Evolutionary conservation across 2,329 filamentous ascomycete species (phyloP).

Genomic region (Trematosphaeria pertusa): DNA sequence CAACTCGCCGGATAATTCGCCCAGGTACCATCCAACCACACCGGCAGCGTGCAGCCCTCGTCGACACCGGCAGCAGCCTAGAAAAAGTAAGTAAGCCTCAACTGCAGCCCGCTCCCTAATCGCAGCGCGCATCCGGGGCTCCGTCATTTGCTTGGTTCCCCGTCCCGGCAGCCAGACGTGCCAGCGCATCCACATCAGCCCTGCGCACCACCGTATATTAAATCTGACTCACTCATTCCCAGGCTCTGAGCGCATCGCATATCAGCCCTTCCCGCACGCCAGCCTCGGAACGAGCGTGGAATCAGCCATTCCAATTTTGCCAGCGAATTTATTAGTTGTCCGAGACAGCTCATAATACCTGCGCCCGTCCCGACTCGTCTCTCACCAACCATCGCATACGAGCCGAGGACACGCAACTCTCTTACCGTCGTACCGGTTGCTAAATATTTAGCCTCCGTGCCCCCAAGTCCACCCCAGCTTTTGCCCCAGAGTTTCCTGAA

Average conservation of each 20-base stretch:
- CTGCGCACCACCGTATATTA: constrained; percentile 38
- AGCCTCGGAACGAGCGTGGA: constrained; percentile 27
- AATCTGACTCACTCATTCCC: constrained; percentile 44
- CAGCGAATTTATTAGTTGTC: constrained; percentile 37
- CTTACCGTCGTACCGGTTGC: constrained; percentile 11
- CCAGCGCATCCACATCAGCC: constrained; percentile 43
- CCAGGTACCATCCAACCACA: constrained; percentile 28
- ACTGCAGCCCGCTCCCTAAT: constrained; percentile 33
- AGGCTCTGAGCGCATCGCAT: constrained; percentile 33
- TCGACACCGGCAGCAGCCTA: constrained; percentile 19
- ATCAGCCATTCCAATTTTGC: constrained; percentile 36
- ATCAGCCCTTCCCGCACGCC: constrained; percentile 24
- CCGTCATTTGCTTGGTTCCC: constrained; percentile 25
- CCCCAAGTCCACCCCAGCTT: constrained; percentile 19
- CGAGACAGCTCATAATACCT: constrained; percentile 41
- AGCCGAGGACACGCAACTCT: constrained; percentile 16
- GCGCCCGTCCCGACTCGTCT: constrained; percentile 18
- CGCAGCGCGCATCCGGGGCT: constrained; percentile 30
- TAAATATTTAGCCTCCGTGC: constrained; percentile 28
- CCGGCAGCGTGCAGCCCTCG: constrained; percentile 15
- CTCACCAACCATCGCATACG: constrained; percentile 24
- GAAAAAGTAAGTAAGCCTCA: constrained; percentile 41
- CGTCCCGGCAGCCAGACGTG: constrained; percentile 25
- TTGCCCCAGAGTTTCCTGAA: constrained; percentile 14
- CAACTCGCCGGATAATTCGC: constrained; percentile 26